Evolutionary conservation across 2,329 filamentous ascomycete genomes (phyloP).

Genomic region (Tolypocladium ophioglossoides): DNA sequence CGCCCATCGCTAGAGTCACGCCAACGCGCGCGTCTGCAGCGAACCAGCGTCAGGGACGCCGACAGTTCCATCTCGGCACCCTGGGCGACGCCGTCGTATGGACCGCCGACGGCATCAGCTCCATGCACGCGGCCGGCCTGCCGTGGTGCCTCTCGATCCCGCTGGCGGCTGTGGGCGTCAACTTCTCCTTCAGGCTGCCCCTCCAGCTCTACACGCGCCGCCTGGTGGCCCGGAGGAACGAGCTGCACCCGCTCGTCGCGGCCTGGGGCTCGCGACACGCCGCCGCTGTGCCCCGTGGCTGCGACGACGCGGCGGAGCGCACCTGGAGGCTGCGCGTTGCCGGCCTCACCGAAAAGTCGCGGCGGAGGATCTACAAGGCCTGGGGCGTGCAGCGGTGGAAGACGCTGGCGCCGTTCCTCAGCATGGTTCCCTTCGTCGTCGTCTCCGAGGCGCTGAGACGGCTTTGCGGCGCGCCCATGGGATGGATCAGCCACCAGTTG

Average conservation of each 20-base stretch:
- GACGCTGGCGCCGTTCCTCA: constrained; percentile 24
- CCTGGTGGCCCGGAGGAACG: constrained; percentile 17
- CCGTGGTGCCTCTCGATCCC: constrained; percentile 47
- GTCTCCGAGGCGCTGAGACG: constrained; percentile 39
- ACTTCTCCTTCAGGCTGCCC: constrained; percentile 34
- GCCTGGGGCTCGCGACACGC: constrained; percentile 21
- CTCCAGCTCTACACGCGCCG: constrained; percentile 28
- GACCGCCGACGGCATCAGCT: constrained; percentile 31
- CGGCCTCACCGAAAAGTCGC: constrained; percentile 16
- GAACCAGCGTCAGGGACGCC: constrained; percentile 1
- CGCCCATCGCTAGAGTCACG: not conserved
- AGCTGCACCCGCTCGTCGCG: constrained; percentile 18
- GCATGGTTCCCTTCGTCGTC: constrained; percentile 37
- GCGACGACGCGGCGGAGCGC: constrained; percentile 6
- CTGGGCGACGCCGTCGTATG: constrained; percentile 23
- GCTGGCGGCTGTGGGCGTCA: constrained; percentile 36
- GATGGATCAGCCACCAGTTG: constrained; percentile 19
- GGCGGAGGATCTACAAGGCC: constrained; percentile 21
- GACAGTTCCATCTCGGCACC: constrained; percentile 22
- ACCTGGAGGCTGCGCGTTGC: constrained; percentile 13
- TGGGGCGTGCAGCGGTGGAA: constrained; percentile 39
- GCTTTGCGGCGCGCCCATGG: constrained; percentile 25
- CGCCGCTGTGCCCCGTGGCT: constrained; percentile 1
- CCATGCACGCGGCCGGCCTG: constrained; percentile 31
- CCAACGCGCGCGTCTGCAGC: not conserved